Evolutionary conservation across 73 alveolate species (phyloP), one percentile per base, ranked within the genome.

Genomic region (Urostyla sp.): DNA sequence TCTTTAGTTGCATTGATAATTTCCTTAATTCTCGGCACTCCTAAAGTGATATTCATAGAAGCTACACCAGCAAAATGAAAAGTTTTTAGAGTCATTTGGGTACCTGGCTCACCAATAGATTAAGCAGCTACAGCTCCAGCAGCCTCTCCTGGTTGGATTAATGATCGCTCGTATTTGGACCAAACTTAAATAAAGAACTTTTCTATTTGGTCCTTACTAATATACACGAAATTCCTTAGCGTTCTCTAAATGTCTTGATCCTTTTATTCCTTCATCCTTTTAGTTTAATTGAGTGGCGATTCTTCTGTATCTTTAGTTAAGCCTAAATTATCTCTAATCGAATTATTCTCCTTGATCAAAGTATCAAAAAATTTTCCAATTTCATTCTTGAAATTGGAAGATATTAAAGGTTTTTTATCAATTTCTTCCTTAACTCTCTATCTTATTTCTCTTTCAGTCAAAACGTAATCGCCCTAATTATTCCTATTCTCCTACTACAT

Each of bases 41-140:
- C 99, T 72, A 87, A 67, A 21, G 99, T 93, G 34, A 98, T 93
- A 63, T 96, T 97, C 99, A 98, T 95, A 51, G 99, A 90, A 49
- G 99, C 99, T 35, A 97, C 98, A 32, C 99, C 99, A 45, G 95
- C 98, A 88, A 95, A 97, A 87, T 98, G 99, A 90, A 98, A 98
- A 55, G 99, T 96, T 85, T 98, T 98, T 49, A 98, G 72, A 31
- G 99, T 97, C 99, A 98, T 98, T 76, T 98, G 96, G 0, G 99
- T 98, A 11, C 98, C 99, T 13, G 99, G 99, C 67, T 98, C 99
- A 16, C 99, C 99, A 26, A 98, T 93, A 28, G 99, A 94, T 85
- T 97, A 97, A 45, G 93, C 99, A 3, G 98, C 98, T 24, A 97
- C 98, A 0, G 99, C 99, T 5, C 99, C 99, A 16, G 94, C 99